Base-by-base conservation (phyloP, 257 asterid species). In the Ilex aquifolium region DNA sequence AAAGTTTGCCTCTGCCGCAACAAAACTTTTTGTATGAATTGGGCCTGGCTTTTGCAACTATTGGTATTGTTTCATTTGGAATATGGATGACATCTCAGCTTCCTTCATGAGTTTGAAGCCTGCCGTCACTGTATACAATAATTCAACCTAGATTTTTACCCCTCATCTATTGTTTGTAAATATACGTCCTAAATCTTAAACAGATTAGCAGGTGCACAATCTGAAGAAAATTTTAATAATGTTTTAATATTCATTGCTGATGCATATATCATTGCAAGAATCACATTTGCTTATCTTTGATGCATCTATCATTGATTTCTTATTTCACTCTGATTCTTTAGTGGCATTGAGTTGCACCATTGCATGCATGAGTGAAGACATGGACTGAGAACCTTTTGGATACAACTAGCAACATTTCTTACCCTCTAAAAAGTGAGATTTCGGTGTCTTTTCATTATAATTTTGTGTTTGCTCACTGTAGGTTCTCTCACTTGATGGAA, bases 41-140 rank as follows among this genome's bases (percentile, higher is more conserved):
- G n/a, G 90, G 74, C 31, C 97, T 85, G 75, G 90, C 87, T 70
- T 65, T 78, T 75, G 93, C 83, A 15, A 89, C 96, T 15, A 54
- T 92, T 67, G 79, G 87, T 42, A 59, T 83, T 46, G 95, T 91
- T 39, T 81, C 95, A 51, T 64, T 86, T 59, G 96, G 95, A 70
- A 81, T 91, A 67, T 91, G 96, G 98, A 64, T 88, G 62, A 65
- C 91, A n/a, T 77, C 89, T 60, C 68, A 80, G 80, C 73, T 88
- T 15, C 76, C 79, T 63, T 74, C 72, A 49, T 70, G 74, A 44
- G 31, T 64, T 44, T 58, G 63, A 66, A 53, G 52, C 52, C 13
- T 46, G 13, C 52, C 10, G 52, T 10, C 13, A 2, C 3, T 46
- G 52, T 46, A 46, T 46, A 46, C 10, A 14, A 46, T 6, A 14